Percentiles rank a stretch among this genome's conserved stretches.
Conservation (phyloP, 2,329 filamentous ascomycete genomes). For the Didymella pomorum region DNA sequence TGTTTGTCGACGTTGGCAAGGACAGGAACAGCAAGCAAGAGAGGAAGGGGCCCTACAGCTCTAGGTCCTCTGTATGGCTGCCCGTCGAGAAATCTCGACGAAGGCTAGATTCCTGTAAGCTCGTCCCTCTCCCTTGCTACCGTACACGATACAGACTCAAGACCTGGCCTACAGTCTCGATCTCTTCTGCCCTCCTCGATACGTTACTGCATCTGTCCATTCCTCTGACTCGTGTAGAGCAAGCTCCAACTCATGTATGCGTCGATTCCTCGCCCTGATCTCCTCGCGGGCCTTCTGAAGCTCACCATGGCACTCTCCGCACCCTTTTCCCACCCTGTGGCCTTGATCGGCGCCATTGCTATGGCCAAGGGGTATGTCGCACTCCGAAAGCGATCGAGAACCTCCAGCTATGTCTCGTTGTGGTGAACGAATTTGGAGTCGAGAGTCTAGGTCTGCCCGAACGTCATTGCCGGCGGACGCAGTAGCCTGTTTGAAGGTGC, state of each 20-base stretch:
- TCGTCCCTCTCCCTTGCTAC: background rate
- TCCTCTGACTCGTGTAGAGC: slow-evolving; percentile 3
- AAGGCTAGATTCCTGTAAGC: background rate
- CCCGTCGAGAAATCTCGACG: background rate
- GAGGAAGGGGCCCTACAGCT: background rate
- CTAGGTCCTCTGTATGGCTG: background rate
- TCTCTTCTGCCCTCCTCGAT: background rate
- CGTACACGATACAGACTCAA: background rate
- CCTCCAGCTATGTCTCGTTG: background rate
- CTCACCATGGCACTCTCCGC: background rate
- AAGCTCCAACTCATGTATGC: slow-evolving; percentile 5
- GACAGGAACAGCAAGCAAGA: background rate
- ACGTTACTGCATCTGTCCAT: background rate
- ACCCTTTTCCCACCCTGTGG: background rate
- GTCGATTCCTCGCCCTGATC: background rate
- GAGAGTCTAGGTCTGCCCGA: background rate
- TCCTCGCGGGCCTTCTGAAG: background rate
- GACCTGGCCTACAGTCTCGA: background rate
- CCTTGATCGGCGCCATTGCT: background rate
- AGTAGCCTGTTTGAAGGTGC: background rate
- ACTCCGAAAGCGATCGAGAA: background rate
- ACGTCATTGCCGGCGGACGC: background rate
- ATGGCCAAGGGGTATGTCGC: background rate
- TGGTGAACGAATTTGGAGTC: background rate
- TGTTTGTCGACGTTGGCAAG: background rate